phyloP scores from a whole-genome alignment of 1,284 basidiomycete species.

The Rugiboletus extremiorientalis region DNA sequence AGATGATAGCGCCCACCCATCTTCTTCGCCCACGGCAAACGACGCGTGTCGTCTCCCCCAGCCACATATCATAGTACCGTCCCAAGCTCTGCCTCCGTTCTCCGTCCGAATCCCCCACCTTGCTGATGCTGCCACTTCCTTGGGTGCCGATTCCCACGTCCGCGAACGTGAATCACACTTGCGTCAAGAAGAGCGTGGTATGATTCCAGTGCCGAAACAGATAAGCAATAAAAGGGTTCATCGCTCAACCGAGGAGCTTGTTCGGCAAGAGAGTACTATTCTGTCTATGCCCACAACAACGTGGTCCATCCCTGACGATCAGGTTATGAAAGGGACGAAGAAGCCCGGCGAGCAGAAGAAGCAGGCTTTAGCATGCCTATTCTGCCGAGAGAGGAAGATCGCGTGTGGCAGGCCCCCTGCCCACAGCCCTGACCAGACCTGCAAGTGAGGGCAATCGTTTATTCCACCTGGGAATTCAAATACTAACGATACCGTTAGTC shows the following conservation, averaged over 20 bases:
- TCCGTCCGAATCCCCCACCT: conserved; percentile 19
- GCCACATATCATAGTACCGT: conserved; percentile 24
- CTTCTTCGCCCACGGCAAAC: conserved; percentile 22
- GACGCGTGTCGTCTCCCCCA: conserved; percentile 27
- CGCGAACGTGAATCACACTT: conserved; percentile 20
- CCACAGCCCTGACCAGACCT: conserved; percentile 35
- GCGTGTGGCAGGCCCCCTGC: conserved; percentile 39
- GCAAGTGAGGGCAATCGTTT: conserved; percentile 34
- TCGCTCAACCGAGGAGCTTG: conserved; percentile 30
- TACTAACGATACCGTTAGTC: conserved; percentile 37
- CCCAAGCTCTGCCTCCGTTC: conserved; percentile 20
- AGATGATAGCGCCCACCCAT: conserved; percentile 18
- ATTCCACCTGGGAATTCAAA: conserved; percentile 7
- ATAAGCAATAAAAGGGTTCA: conserved; percentile 32
- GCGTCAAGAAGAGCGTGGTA: conserved; percentile 27
- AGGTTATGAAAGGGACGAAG: conserved; percentile 34
- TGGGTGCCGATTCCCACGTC: conserved; percentile 15
- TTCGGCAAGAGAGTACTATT: conserved; percentile 31
- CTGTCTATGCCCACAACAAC: conserved; percentile 30
- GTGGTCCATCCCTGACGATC: conserved; percentile 39
- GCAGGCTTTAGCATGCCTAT: conserved; percentile 40
- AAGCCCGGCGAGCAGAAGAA: conserved; percentile 40
- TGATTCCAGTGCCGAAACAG: conserved; percentile 22
- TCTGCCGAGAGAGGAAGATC: conserved; percentile 41
- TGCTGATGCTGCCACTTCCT: conserved; percentile 7